Conservation (phyloP, 108 stramenopile species). For the Nannochloropsis gaditana region DNA sequence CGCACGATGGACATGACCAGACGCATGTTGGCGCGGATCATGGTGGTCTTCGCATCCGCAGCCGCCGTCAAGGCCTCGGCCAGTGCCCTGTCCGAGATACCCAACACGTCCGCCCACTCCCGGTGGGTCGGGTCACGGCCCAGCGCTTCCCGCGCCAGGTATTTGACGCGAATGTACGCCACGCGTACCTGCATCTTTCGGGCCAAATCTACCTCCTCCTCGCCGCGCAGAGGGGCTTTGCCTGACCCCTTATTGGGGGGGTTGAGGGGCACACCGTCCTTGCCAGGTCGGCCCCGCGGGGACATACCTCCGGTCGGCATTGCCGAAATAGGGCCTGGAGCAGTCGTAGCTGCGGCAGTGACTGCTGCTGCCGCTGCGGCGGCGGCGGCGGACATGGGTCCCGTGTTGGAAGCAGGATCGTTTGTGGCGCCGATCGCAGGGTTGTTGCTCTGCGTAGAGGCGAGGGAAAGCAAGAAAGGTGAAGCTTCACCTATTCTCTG, state of each 20-base stretch:
- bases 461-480: neutral
- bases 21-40: conserved; percentile 87
- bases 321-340: neutral
- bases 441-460: neutral
- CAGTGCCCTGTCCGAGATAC: conserved; percentile 25
- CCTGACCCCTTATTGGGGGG: conserved; percentile 17
- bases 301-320: neutral
- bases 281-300: neutral
- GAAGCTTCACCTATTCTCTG: conserved; percentile 8
- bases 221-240: conserved; percentile 15
- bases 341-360: neutral
- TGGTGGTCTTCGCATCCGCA: conserved; percentile 67
- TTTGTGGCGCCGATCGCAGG: neutral
- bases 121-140: conserved; percentile 27
- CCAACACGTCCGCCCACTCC: conserved; percentile 38
- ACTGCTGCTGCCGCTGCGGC: neutral
- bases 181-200: conserved; percentile 41
- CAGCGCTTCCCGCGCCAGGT: conserved; percentile 7
- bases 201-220: conserved; percentile 38
- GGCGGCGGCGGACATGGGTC: too few relatives aligned
- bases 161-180: conserved; percentile 13
- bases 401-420: neutral
- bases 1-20: conserved; percentile 83
- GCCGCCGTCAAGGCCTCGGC: conserved; percentile 4
- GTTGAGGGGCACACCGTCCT: conserved; percentile 19